A percentile compares a stretch with the other conserved stretches of the same genome.
These are phyloP conservation scores for Ilyonectria sp. DNA, from an alignment of 2,329 filamentous ascomycete genomes.

Conservation along the genomic window DNA sequence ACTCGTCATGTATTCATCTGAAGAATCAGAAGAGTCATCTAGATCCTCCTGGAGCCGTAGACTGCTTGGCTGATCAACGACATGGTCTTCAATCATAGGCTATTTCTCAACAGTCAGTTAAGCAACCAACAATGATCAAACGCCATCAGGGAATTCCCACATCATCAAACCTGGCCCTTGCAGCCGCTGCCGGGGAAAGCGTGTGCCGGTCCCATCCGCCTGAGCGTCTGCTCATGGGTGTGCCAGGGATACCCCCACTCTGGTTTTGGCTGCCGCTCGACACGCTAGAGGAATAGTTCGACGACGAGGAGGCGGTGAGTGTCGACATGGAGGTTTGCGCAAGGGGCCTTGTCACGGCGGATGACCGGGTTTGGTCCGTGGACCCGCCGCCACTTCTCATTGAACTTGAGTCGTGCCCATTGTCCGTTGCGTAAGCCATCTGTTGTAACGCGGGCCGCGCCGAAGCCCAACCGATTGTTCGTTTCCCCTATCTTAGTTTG, in stretches of 20 bases:
- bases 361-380: slow-evolving; percentile 16
- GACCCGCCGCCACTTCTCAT: slow-evolving; percentile 27
- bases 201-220: slow-evolving; percentile 45
- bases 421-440: slow-evolving; percentile 35
- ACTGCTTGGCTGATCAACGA: slow-evolving; percentile 24
- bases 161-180: slow-evolving; percentile 36
- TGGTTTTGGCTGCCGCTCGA: slow-evolving; percentile 37
- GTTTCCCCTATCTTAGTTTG: slow-evolving; percentile 32
- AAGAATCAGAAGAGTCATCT: slow-evolving; percentile 43
- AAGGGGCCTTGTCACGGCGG: slow-evolving; percentile 31
- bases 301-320: slow-evolving; percentile 44
- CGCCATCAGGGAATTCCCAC: slow-evolving; percentile 23
- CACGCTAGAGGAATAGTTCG: slow-evolving; percentile 41
- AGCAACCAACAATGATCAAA: slow-evolving; percentile 10
- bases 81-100: slow-evolving; percentile 28
- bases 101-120: slow-evolving; percentile 29
- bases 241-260: slow-evolving; percentile 40
- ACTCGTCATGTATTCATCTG: slow-evolving; percentile 37
- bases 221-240: slow-evolving; percentile 40
- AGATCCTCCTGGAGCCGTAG: slow-evolving; percentile 25
- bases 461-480: slow-evolving; percentile 31
- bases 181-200: slow-evolving; percentile 38
- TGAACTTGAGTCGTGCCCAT: slow-evolving; percentile 28
- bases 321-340: slow-evolving; percentile 27
- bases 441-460: slow-evolving; percentile 37